Evolutionary conservation across 805 yeast species (phyloP).

Genomic region (Danielia reshetovae): DNA sequence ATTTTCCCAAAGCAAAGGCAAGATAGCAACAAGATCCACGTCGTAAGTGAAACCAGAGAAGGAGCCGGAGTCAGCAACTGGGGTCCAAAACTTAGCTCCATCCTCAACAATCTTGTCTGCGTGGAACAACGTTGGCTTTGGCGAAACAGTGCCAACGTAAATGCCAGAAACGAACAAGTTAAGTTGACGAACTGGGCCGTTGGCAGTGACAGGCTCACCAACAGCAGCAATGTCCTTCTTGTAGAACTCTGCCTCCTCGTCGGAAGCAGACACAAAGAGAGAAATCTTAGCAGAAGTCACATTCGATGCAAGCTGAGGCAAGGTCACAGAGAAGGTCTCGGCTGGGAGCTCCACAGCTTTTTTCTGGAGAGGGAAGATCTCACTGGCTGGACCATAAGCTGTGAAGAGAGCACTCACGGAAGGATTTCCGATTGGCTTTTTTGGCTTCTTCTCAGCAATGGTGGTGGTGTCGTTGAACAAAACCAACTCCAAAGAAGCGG

Average conservation of each 20-base stretch:
- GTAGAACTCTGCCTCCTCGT: slow-evolving; percentile 22
- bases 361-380: slow-evolving; percentile 19
- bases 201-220: not conserved
- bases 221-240: slow-evolving; percentile 12
- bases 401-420: slow-evolving; percentile 14
- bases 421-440: not conserved
- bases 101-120: slow-evolving; percentile 15
- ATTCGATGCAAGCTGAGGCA: slow-evolving; percentile 20
- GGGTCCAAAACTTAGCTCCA: slow-evolving; percentile 17
- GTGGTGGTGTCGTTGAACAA: slow-evolving; percentile 18
- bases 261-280: slow-evolving; percentile 24
- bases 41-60: slow-evolving; percentile 25
- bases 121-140: slow-evolving; percentile 27
- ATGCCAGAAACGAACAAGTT: slow-evolving; percentile 20
- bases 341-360: slow-evolving; percentile 19
- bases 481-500: slow-evolving; percentile 19
- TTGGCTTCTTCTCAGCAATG: slow-evolving; percentile 3
- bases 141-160: slow-evolving; percentile 21
- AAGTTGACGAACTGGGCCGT: slow-evolving; percentile 24
- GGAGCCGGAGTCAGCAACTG: slow-evolving; percentile 24
- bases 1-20: slow-evolving; percentile 26
- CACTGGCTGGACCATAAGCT: slow-evolving; percentile 20
- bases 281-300: slow-evolving; percentile 21
- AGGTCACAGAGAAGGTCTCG: slow-evolving; percentile 15
- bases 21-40: slow-evolving; percentile 22